Percentiles rank a stretch among this genome's conserved stretches.
phyloP scores from a whole-genome alignment of 2,329 filamentous ascomycete genomes.

The Neopestalotiopsis clavispora region DNA sequence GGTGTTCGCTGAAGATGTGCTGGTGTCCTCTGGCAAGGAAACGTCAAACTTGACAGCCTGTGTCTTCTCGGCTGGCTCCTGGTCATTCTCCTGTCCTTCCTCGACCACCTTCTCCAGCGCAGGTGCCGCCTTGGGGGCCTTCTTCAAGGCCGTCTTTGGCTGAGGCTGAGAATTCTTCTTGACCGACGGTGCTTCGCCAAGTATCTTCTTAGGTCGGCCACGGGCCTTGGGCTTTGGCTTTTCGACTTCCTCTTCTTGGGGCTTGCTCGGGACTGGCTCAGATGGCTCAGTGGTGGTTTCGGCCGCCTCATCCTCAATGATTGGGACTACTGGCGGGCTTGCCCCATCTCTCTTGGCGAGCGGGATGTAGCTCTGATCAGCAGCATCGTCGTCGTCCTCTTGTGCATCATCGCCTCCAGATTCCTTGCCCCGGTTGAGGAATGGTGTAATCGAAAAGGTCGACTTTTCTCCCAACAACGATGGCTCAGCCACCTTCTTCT shows the following conservation, averaged over 20 bases:
- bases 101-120: constrained; percentile 46
- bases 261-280: constrained; percentile 25
- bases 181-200: constrained; percentile 49
- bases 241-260: constrained; percentile 12
- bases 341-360: constrained; percentile 22
- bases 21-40: constrained; percentile 30
- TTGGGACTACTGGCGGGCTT: constrained; percentile 16
- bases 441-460: constrained; percentile 91
- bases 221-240: constrained; percentile 43
- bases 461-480: constrained; percentile 82
- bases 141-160: constrained; percentile 37
- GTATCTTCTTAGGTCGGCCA: constrained; percentile 51
- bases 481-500: constrained; percentile 62
- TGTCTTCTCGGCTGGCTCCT: constrained; percentile 29
- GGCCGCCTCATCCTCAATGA: constrained; percentile 19
- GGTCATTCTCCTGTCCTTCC: constrained; percentile 31
- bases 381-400: constrained; percentile 30
- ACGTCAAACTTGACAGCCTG: constrained; percentile 38
- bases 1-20: constrained; percentile 26
- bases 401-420: constrained; percentile 49
- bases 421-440: constrained; percentile 75
- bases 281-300: constrained; percentile 20
- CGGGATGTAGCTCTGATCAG: constrained; percentile 30
- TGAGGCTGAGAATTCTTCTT: constrained; percentile 49
- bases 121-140: constrained; percentile 32